Percentiles rank a stretch among this genome's conserved stretches.
These are phyloP conservation scores for Arbutus unedo DNA, from an alignment of 148 eudicot species.

Conservation along the genomic window DNA sequence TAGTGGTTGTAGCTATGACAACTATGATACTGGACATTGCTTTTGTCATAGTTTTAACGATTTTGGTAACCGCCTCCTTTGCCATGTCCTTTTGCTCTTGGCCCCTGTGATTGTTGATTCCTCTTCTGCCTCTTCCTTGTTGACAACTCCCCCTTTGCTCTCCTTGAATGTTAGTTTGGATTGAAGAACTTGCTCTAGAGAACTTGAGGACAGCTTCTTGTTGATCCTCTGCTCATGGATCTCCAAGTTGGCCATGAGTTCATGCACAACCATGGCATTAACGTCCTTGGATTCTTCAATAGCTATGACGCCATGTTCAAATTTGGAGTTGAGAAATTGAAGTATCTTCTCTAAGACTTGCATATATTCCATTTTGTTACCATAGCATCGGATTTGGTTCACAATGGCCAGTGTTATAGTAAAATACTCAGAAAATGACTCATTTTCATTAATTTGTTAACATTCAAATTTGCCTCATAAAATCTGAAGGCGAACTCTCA, in stretches of 20 bases:
- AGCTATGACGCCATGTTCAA: not conserved
- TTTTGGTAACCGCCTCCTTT: not conserved
- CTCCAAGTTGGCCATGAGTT: too few species aligned
- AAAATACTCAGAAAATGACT: not conserved
- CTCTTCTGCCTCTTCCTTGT: not conserved
- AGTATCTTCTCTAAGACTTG: too few species aligned
- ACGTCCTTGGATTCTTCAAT: too few species aligned
- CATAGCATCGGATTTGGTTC: not conserved
- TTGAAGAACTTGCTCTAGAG: not conserved
- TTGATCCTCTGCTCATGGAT: too few species aligned
- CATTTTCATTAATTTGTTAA: not conserved
- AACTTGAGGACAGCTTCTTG: not conserved
- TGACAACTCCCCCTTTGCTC: not conserved
- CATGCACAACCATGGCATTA: too few species aligned
- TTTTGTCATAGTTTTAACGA: not conserved
- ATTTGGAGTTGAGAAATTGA: too few species aligned
- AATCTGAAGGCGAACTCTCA: not conserved
- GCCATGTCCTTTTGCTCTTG: not conserved
- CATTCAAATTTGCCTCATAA: not conserved
- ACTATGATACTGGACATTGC: not conserved
- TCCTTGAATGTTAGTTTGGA: not conserved
- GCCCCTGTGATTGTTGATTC: too few species aligned
- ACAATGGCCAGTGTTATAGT: not conserved
- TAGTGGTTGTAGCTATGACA: too few species aligned
- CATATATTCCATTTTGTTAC: too few species aligned